phyloP scores from a whole-genome alignment of 1,139 yeast species.

The Petasospora rhodanensis region DNA sequence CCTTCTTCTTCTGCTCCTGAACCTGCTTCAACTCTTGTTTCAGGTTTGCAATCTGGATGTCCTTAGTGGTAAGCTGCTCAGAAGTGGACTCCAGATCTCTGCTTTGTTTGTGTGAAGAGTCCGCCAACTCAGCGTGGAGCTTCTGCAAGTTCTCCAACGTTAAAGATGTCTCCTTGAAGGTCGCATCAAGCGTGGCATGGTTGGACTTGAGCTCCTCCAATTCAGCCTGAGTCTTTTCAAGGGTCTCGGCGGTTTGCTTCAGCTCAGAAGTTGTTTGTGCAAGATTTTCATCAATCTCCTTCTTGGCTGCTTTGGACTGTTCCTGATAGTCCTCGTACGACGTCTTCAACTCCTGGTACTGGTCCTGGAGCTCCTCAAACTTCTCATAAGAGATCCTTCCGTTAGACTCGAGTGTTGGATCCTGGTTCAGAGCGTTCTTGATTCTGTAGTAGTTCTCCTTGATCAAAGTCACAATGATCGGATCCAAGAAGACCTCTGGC shows the following conservation, averaged over 20 bases:
- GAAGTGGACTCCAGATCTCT: slow-evolving; percentile 10
- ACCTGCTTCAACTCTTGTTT: slow-evolving; percentile 35
- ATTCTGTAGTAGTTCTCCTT: slow-evolving; percentile 70
- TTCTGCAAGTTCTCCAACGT: slow-evolving; percentile 19
- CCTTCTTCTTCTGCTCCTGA: slow-evolving; percentile 53
- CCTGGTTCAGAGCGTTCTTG: slow-evolving; percentile 65
- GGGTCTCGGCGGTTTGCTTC: slow-evolving; percentile 8
- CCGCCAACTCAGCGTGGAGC: slow-evolving; percentile 29
- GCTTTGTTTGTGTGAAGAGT: slow-evolving; percentile 14
- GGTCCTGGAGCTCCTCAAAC: slow-evolving; percentile 57
- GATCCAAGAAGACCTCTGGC: slow-evolving; percentile 75
- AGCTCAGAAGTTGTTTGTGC: slow-evolving; percentile 11
- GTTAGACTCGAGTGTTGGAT: slow-evolving; percentile 69
- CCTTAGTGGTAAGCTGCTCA: slow-evolving; percentile 25
- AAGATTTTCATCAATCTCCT: slow-evolving; percentile 10
- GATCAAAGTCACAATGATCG: slow-evolving; percentile 57
- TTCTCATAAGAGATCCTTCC: slow-evolving; percentile 63
- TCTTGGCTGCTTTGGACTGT: slow-evolving; percentile 24
- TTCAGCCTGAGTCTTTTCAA: slow-evolving; percentile 17
- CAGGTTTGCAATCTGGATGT: slow-evolving; percentile 34
- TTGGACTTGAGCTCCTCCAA: too few relatives aligned
- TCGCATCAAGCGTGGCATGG: too few relatives aligned
- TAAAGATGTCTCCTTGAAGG: slow-evolving; percentile 2
- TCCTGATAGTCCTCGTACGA: slow-evolving; percentile 32
- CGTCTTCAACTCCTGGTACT: slow-evolving; percentile 31